These are phyloP conservation scores for Piloderma croceum DNA, from an alignment of 768 basidiomycete species.

Conservation along the genomic window DNA sequence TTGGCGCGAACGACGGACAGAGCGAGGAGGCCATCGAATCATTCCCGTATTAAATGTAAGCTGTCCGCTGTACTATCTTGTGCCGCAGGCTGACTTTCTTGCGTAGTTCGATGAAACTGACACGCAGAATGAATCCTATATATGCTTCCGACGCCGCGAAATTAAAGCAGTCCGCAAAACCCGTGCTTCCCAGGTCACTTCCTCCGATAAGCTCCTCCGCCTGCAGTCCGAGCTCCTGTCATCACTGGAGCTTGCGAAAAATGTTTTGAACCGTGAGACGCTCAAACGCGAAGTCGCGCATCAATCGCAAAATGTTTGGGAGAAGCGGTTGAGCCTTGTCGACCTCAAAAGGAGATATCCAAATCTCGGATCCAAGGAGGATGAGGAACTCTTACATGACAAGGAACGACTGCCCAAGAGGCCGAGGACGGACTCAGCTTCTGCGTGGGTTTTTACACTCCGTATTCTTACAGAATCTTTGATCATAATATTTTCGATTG, in stretches of 20 bases:
- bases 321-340: conserved; percentile 64
- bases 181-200: conserved; percentile 82
- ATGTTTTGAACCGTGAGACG: conserved; percentile 66
- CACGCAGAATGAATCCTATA: conserved; percentile 85
- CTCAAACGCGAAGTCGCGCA: conserved; percentile 63
- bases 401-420: conserved; percentile 63
- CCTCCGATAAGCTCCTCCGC: conserved; percentile 82
- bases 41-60: conserved; percentile 85
- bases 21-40: conserved; percentile 77
- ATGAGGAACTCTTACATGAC: conserved; percentile 70
- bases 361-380: conserved; percentile 51
- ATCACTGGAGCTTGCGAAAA: conserved; percentile 67
- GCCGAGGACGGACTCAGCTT: conserved; percentile 32
- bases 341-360: conserved; percentile 79
- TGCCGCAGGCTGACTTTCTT: neutral
- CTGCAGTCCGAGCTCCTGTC: conserved; percentile 70
- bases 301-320: conserved; percentile 67
- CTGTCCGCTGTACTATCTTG: conserved; percentile 7
- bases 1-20: conserved; percentile 82
- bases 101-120: conserved; percentile 90
- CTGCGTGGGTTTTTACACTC: conserved; percentile 1
- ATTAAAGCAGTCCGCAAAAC: conserved; percentile 94
- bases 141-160: conserved; percentile 94
- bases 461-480: conserved; percentile 11
- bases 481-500: conserved; percentile 1